phyloP scores from a whole-genome alignment of 2,329 filamentous ascomycete species.

The Xylariales sp. region DNA sequence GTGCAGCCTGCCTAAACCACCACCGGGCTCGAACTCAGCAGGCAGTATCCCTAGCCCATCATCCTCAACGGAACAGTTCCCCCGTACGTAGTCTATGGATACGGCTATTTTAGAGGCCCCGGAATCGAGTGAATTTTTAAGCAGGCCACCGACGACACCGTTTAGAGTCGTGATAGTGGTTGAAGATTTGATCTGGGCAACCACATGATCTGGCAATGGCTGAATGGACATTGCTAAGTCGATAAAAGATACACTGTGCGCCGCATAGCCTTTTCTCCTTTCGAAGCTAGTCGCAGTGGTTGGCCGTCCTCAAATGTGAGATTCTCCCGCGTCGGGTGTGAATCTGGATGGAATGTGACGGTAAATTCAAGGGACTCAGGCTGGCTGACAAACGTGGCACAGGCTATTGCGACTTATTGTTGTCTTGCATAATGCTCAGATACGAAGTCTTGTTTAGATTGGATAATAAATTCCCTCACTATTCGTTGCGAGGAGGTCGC shows the following conservation, averaged over 20 bases:
- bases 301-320: neutral
- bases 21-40: constrained; percentile 75
- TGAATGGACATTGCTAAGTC: constrained; percentile 68
- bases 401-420: too few species aligned
- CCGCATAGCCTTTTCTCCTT: constrained; percentile 13
- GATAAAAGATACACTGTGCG: neutral
- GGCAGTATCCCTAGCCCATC: constrained; percentile 82
- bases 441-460: neutral
- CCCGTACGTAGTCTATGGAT: constrained; percentile 78
- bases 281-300: neutral
- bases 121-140: constrained; percentile 89
- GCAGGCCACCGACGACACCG: constrained; percentile 75
- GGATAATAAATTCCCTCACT: neutral
- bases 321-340: neutral
- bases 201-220: constrained; percentile 75
- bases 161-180: constrained; percentile 80
- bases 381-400: too few species aligned
- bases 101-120: constrained; percentile 75
- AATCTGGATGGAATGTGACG: neutral
- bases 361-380: too few species aligned
- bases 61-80: constrained; percentile 84
- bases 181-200: constrained; percentile 86
- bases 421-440: too few species aligned
- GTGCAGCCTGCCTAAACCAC: constrained; percentile 78
- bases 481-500: neutral